phyloP scores from a whole-genome alignment of 306 rosid genomes.

The Styphnolobium japonicum region DNA sequence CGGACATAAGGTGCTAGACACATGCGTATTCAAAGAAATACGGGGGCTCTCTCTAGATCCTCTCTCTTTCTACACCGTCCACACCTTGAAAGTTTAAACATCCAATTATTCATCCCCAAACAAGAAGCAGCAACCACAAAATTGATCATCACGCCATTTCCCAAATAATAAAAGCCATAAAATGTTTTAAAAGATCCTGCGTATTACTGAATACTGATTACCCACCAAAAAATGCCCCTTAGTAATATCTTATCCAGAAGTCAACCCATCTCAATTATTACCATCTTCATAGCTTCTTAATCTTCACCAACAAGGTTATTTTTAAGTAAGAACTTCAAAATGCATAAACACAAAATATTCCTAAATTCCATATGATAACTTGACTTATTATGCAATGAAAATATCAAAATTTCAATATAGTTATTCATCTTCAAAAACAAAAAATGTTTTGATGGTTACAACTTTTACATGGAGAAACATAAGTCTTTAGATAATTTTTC shows the following conservation, averaged over 20 bases:
- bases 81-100: background rate
- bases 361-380: slow-evolving; percentile 8
- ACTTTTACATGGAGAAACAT: too few species aligned
- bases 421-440: too few species aligned
- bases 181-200: background rate
- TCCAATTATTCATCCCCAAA: slow-evolving; percentile 3
- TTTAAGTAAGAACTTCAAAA: slow-evolving; percentile 3
- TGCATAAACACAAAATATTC: slow-evolving; percentile 18
- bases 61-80: background rate
- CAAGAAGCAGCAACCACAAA: background rate
- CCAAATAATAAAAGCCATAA: background rate
- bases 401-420: too few species aligned
- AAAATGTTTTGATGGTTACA: too few species aligned
- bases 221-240: background rate
- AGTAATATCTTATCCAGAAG: background rate
- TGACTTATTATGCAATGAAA: too few species aligned
- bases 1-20: background rate
- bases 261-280: background rate
- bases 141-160: background rate
- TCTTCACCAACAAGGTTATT: background rate
- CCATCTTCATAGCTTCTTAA: background rate
- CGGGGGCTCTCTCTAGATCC: background rate
- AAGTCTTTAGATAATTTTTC: too few species aligned
- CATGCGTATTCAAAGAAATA: background rate
- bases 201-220: background rate